Base-by-base conservation (phyloP, 805 yeast species). In the Saturnispora dispora region DNA sequence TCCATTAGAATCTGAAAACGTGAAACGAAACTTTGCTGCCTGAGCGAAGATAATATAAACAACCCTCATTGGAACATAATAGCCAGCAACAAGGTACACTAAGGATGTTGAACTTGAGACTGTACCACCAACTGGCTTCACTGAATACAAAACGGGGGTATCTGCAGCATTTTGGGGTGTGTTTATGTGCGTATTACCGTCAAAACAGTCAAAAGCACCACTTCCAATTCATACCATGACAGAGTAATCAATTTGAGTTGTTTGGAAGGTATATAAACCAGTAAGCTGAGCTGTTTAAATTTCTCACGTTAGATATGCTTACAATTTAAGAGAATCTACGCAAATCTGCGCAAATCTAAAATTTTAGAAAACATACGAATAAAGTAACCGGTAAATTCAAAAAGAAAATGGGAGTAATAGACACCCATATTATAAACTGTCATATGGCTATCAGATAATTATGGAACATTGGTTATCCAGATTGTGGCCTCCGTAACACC, bases 171-270 rank as follows among this genome's bases (percentile, higher is more conserved):
- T 48, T 15, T 11, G 10, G 2, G 17, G 20, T 1, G 20, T 35
- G 4, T 35, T 25, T 10, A 44, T 43, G 7, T 18, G 15, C 6
- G 23, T 18, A 3, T 30, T 17, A 8, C 59, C 52, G 27, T 56
- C 49, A 57, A 71, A 64, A 57, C 77, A 73, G 28, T 61, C 62
- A 23, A 70, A 62, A 17, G 65, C 66, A 48, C 57, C 60, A 5
- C 63, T 63, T 45, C 69, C 69, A 46, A 64, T 53, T 45, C 57
- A 60, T 40, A 70, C 66, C 56, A 62, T 62, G 22, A 58, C 66
- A 22, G 59, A 54, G 53, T 69, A 71, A 58, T 68, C 72, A 23
- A 61, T 59, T 11, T 45, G 35, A 10, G 39, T 30, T 15, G 65
- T 49, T 9, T 45, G 30, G 39, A 69, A 57, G 0, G 55, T 49